These are phyloP conservation scores for Aspergillus brunneoviolaceus DNA, from an alignment of 2,329 filamentous ascomycete genomes.

Conservation along the genomic window DNA sequence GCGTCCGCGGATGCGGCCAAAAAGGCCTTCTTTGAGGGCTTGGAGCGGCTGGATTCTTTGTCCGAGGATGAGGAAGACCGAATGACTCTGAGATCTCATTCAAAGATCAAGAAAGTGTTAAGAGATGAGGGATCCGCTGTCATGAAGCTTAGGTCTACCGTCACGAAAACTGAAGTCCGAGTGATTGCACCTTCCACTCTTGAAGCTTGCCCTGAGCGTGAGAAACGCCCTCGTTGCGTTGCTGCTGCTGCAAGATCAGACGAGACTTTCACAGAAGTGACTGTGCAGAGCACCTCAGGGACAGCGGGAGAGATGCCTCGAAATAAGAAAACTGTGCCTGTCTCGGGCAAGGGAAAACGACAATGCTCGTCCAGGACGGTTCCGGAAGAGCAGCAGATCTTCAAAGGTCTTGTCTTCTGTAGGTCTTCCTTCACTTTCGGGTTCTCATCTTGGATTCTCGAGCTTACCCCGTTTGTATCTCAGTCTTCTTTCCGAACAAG, in stretches of 20 bases:
- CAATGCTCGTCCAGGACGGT: slow-evolving; percentile 45
- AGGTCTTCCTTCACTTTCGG: slow-evolving; percentile 17
- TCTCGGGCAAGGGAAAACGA: slow-evolving; percentile 28
- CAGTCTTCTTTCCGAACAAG: slow-evolving; percentile 76
- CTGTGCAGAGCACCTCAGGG: slow-evolving; percentile 10
- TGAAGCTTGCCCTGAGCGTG: neutral
- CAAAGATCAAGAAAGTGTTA: neutral
- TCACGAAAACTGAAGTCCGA: neutral
- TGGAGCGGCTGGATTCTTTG: slow-evolving; percentile 34
- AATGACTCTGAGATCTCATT: slow-evolving; percentile 22
- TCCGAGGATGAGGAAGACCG: slow-evolving; percentile 26
- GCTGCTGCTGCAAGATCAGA: neutral
- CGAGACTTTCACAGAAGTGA: neutral
- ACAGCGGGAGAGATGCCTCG: slow-evolving; percentile 18
- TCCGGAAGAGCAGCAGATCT: slow-evolving; percentile 57
- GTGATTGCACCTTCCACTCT: neutral
- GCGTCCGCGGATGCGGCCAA: slow-evolving; percentile 26
- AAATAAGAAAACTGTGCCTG: slow-evolving; percentile 9
- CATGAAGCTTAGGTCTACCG: neutral
- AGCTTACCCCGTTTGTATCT: neutral
- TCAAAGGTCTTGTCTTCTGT: slow-evolving; percentile 63
- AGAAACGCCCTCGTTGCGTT: neutral
- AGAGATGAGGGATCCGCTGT: neutral
- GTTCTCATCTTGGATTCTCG: neutral
- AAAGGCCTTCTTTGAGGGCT: slow-evolving; percentile 35